phyloP scores from a whole-genome alignment of 257 asterid genomes.

The Anisodus acutangulus region DNA sequence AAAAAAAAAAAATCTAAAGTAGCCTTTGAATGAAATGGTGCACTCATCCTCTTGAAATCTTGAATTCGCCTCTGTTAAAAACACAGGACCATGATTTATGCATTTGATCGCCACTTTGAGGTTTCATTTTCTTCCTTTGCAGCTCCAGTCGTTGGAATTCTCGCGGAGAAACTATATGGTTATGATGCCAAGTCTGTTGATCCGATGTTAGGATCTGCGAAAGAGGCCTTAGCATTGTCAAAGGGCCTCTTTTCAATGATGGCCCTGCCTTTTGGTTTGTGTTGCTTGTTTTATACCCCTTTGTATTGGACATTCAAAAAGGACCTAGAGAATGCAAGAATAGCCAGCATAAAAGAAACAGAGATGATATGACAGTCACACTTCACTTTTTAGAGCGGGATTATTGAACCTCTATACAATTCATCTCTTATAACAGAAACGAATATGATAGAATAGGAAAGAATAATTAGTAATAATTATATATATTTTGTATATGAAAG shows the following conservation, averaged over 20 bases:
- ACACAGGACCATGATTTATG: conserved; percentile 85
- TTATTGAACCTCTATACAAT: neutral
- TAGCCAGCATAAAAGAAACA: conserved; percentile 61
- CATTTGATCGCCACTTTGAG: conserved; percentile 92
- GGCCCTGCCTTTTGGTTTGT: conserved; percentile 84
- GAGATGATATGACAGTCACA: conserved; percentile 62
- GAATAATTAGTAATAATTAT: too few species aligned
- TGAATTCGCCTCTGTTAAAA: too few species aligned
- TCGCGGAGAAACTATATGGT: conserved; percentile 81
- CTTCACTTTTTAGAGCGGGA: neutral
- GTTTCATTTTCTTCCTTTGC: conserved; percentile 89
- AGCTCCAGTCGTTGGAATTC: conserved; percentile 91
- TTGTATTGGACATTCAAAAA: conserved; percentile 82
- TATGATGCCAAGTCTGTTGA: conserved; percentile 78
- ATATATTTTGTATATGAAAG: too few species aligned
- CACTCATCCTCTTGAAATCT: too few species aligned
- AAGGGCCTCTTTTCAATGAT: conserved; percentile 87
- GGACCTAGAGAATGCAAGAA: conserved; percentile 77
- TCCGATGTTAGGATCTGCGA: conserved; percentile 67
- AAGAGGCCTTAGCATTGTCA: conserved; percentile 82
- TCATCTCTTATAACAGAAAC: neutral
- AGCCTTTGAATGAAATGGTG: too few species aligned
- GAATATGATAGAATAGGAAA: too few species aligned
- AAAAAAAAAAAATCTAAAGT: too few species aligned
- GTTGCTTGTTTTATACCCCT: conserved; percentile 83